Base-by-base conservation (phyloP, 1,139 yeast species). In the Saccharomyces hybrid region DNA sequence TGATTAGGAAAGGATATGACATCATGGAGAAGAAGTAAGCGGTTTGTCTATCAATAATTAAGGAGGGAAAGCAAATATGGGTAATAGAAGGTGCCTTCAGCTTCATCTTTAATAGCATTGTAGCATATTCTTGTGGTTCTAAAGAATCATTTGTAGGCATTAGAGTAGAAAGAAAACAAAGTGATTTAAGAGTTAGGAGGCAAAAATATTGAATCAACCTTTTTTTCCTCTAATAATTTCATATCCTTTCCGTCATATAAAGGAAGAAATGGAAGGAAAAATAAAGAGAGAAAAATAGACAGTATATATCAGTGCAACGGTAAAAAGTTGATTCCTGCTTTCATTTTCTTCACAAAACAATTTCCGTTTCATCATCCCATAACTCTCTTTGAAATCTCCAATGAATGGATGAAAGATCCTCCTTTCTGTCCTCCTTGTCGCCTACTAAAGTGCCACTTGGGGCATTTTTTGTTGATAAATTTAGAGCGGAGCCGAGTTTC, bases 251-350 rank as follows among this genome's bases (percentile, higher is more conserved):
- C 14, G 9, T 26, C 32, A 31, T 23, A 23, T 48, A n/a, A 25
- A 48, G 9, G n/a, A n/a, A 8, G 19, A 41, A 27, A 49, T n/a
- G 5, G 25, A 31, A 41, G 27, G 19, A 8, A 11, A 67, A 91
- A 90, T 49, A 34, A 34, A 34, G 26, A 27, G 41, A 23, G 11
- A 47, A 41, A 29, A 19, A 46, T 28, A 46, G 27, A 49, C 41
- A 25, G 97, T 97, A 38, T 41, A 44, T 41, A 41, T 46, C 9
- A 41, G 46, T 34, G 47, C 42, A 46, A 49, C 31, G 27, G 31
- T 41, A 49, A 28, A 14, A n/a, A 26, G 25, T 25, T 34, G 38
- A 44, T 70, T 91, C 90, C 68, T 91, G 76, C n/a, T n/a, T n/a
- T n/a, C n/a, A n/a, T n/a, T n/a, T n/a, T n/a, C n/a, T n/a, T n/a